Evolutionary conservation across 306 rosid genomes (phyloP).

Genomic region (Quercus cerris): DNA sequence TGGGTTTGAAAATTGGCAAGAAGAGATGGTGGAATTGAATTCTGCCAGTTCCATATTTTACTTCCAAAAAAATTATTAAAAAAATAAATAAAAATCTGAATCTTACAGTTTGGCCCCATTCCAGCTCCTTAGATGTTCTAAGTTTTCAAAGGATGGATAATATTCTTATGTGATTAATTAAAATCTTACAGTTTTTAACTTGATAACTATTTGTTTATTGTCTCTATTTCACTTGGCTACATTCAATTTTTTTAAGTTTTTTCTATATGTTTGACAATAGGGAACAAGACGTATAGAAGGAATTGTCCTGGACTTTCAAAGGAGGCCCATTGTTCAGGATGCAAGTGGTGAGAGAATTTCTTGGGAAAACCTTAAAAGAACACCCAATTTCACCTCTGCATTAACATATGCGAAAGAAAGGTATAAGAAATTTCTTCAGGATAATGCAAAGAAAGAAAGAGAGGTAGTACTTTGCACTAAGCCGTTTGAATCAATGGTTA

Average conservation of each 20-base stretch:
- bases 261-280: slow-evolving; percentile 13
- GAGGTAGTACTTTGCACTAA: slow-evolving; percentile 28
- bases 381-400: slow-evolving; percentile 29
- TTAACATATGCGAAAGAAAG: slow-evolving; percentile 27
- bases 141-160: no score
- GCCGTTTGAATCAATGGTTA: slow-evolving; percentile 38
- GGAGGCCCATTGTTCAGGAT: background rate
- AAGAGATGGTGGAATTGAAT: no score
- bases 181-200: background rate
- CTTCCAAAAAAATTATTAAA: no score
- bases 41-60: no score
- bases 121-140: no score
- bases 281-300: slow-evolving; percentile 41
- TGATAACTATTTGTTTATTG: background rate
- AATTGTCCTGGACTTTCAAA: slow-evolving; percentile 46
- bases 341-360: slow-evolving; percentile 18
- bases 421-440: slow-evolving; percentile 18
- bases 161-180: background rate
- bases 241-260: background rate
- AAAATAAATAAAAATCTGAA: no score
- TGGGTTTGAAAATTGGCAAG: no score
- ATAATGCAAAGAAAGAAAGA: slow-evolving; percentile 20
- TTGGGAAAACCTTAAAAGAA: slow-evolving; percentile 16
- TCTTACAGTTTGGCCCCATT: no score
- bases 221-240: background rate